A percentile compares a stretch with the other conserved stretches of the same genome.
Evolutionary conservation across 1,284 basidiomycete species (phyloP).

Genomic region (Anthracocystis panici-leucophaei): DNA sequence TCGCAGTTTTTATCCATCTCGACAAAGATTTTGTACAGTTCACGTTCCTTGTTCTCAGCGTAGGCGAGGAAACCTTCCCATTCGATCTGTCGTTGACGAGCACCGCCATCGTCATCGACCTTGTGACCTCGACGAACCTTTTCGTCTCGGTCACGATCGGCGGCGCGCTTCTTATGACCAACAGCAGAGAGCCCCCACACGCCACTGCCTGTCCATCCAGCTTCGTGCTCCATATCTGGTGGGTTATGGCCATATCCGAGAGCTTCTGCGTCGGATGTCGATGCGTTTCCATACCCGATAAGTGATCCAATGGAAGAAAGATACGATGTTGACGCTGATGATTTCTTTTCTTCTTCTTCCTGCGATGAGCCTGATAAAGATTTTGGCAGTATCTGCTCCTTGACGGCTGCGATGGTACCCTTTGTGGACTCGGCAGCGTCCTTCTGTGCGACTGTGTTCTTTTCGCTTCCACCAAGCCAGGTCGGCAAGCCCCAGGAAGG

Average conservation of each 20-base stretch:
- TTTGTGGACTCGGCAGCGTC: conserved; percentile 15
- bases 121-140: conserved; percentile 42
- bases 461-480: conserved; percentile 42
- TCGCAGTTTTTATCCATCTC: conserved; percentile 67
- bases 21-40: conserved; percentile 66
- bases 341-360: background rate
- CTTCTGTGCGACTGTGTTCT: conserved; percentile 4
- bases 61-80: conserved; percentile 69
- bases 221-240: conserved; percentile 61
- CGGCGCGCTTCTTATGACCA: conserved; percentile 53
- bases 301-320: conserved; percentile 36
- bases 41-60: conserved; percentile 67
- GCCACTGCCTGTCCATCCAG: conserved; percentile 67
- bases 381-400: conserved; percentile 34
- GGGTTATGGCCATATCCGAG: conserved; percentile 35
- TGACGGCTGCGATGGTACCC: conserved; percentile 28
- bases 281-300: conserved; percentile 30
- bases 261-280: conserved; percentile 12
- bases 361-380: conserved; percentile 10
- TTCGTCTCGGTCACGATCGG: conserved; percentile 44
- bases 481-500: conserved; percentile 31
- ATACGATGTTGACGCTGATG: conserved; percentile 26
- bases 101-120: conserved; percentile 58
- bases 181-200: conserved; percentile 67
- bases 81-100: conserved; percentile 65